Evolutionary conservation across 805 yeast genomes (phyloP), one percentile per base, ranked within the genome.

Genomic region (Metschnikowia santaceciliae): DNA sequence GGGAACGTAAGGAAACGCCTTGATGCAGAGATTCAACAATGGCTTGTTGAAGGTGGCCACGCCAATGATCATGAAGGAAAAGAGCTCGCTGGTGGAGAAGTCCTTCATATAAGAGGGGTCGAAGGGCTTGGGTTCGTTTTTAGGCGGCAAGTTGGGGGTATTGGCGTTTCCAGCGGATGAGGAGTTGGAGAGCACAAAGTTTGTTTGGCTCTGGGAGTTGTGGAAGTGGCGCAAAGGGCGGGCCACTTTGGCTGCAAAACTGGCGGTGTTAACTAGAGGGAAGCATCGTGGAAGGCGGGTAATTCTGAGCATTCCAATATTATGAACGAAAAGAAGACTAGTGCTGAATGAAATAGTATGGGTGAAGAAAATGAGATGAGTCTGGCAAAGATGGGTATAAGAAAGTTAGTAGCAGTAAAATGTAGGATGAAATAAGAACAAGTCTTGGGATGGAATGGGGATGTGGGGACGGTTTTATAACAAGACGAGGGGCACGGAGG

Each of bases 1-100:
- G 19, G 98, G 98, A 7, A 85, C 79, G 56, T 77, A 81, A 2
- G 95, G 95, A 70, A 87, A 88, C 6, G 79, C 40, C 57, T 78
- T 82, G 60, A 86, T 83, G 45, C 83, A 84, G 6, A 79, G 50
- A 53, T 84, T 74, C 55, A 88, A 73, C 33, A 83, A 75, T 34
- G 84, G 77, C 60, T 82, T 84, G 65, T 82, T 82, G 33, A 84
- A 56, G 1, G 92, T 86, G 39, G 85, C 85, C 39, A 81, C 52
- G 6, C 94, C 94, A 56, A 88, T 86, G 51, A 84, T 71, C 37
- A 83, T 78, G 55, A 82, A 79, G 1, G 88, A 84, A 42, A 86
- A 66, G 47, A 88, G 70, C 65, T 86, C 87, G 5, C 75, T 63
- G 45, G 68, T 72, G 34, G 77, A 74, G 37, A 85, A 70, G 4